Percentiles rank a stretch among this genome's conserved stretches.
These are phyloP conservation scores for Magnaporthiopsis incrustans DNA, from an alignment of 2,329 filamentous ascomycete species.

Conservation along the genomic window DNA sequence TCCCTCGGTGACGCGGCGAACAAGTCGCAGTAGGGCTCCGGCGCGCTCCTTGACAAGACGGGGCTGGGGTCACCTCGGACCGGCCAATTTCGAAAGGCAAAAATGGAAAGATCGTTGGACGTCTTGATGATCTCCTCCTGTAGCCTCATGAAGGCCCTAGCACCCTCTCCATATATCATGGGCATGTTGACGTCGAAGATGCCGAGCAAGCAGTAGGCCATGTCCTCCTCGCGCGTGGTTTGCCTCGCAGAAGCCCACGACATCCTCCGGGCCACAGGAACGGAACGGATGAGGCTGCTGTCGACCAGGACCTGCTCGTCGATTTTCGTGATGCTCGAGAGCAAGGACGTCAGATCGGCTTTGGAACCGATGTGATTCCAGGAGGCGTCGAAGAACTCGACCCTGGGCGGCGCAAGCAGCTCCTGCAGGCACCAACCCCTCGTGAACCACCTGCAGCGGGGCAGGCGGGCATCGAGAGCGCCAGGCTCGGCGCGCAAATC, in stretches of 20 bases:
- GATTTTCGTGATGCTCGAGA: slow-evolving; percentile 15
- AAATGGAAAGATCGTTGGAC: slow-evolving; percentile 20
- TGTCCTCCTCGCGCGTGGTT: slow-evolving; percentile 18
- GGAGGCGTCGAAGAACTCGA: slow-evolving; percentile 15
- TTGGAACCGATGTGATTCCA: slow-evolving; percentile 17
- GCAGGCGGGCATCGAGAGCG: background rate
- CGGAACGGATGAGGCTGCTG: slow-evolving; percentile 10
- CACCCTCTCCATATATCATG: slow-evolving; percentile 22
- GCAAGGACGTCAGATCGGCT: slow-evolving; percentile 9
- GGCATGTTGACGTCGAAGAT: slow-evolving; percentile 22
- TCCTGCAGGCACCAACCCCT: slow-evolving; percentile 17
- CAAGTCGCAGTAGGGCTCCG: slow-evolving; percentile 3
- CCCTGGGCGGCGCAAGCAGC: slow-evolving; percentile 13
- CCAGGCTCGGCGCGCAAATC: slow-evolving; percentile 6
- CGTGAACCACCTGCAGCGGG: slow-evolving; percentile 10
- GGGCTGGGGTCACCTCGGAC: slow-evolving; percentile 14
- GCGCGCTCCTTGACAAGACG: background rate
- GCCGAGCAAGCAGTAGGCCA: slow-evolving; percentile 21
- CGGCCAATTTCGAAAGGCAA: too few species aligned
- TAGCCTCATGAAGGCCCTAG: slow-evolving; percentile 17
- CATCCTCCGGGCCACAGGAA: slow-evolving; percentile 18
- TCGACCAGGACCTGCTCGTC: slow-evolving; percentile 15
- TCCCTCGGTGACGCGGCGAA: slow-evolving; percentile 10
- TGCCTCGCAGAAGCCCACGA: slow-evolving; percentile 17
- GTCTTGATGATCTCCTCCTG: slow-evolving; percentile 21